Base-by-base conservation (phyloP, 1,284 basidiomycete genomes). In the Trametes hirsuta region DNA sequence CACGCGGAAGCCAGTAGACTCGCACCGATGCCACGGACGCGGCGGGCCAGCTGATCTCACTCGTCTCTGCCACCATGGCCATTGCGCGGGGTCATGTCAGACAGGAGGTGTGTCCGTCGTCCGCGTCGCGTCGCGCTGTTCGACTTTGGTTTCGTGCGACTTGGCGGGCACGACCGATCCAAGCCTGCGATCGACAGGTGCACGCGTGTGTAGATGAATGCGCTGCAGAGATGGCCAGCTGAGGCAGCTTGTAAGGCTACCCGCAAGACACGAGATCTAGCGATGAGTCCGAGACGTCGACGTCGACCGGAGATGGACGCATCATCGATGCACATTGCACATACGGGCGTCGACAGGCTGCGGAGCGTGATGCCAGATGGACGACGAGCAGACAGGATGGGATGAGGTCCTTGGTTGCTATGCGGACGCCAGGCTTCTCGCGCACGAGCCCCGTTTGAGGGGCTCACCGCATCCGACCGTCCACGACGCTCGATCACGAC, bases 371-470 rank as follows among this genome's bases (percentile, higher is more conserved):
- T 37, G 36, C 10, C 40, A 45, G 41, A 25, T 18, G 39, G 21
- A 36, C 47, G 47, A 35, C 47, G 47, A 35, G 15, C 6, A 6
- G 40, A 44, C 25, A 18, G 18, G 18, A 18, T 18, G 18, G 18
- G 18, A 18, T 51, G 36, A 48, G 37, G 46, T 49, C 56, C 63
- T 64, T 59, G 57, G 63, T 64, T 64, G 63, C 63, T 62, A 64
- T 64, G 63, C 47, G 59, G 54, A 53, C 50, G 53, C 54, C 59
- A 53, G 57, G 46, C 61, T 62, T 58, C 55, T 58, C 56, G 53
- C 40, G 41, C 55, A 47, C 22, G 30, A 37, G 4, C 45, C 25
- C 51, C 57, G 53, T 59, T 64, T 61, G 57, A 51, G 63, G 59
- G 59, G 46, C 45, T 55, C 51, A 59, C 59, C 51, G 59, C 59